Conservation (phyloP, 345 rosid genomes). For the Citrus cavaleriei region DNA sequence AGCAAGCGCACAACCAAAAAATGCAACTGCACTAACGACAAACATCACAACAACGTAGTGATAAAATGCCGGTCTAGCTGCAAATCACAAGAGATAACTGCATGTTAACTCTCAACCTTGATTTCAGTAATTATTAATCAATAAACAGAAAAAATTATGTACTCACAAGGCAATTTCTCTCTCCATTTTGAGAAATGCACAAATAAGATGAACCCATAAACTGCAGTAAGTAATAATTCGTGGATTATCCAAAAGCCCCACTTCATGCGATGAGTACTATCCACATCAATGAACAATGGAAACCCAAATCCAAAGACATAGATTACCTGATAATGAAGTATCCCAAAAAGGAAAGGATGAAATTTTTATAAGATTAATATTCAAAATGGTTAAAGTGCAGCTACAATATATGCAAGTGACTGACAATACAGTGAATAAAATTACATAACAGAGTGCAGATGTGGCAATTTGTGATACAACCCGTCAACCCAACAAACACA, state of each 20-base stretch:
- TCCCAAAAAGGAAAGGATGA: neutral
- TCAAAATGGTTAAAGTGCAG: neutral
- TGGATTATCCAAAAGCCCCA: slow-evolving; percentile 42
- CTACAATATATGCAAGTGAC: neutral
- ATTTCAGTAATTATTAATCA: neutral
- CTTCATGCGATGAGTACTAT: slow-evolving; percentile 18
- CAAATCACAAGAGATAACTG: neutral
- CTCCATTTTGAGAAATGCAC: slow-evolving; percentile 42
- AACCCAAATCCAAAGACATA: slow-evolving; percentile 36
- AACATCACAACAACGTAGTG: slow-evolving; percentile 37
- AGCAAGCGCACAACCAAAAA: slow-evolving; percentile 31
- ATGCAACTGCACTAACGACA: slow-evolving; percentile 15
- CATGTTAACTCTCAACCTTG: neutral
- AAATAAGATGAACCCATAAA: slow-evolving; percentile 37
- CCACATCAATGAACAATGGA: slow-evolving; percentile 31
- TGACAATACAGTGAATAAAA: neutral
- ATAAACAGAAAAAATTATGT: neutral
- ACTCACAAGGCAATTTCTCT: slow-evolving; percentile 43
- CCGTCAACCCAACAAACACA: neutral
- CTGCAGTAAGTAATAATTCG: slow-evolving; percentile 29
- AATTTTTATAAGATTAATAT: neutral
- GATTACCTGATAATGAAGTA: slow-evolving; percentile 26
- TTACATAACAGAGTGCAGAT: neutral
- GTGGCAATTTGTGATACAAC: too few species aligned
- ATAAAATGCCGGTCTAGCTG: slow-evolving; percentile 44